Evolutionary conservation across 75 land plant genomes (phyloP), one percentile per base, ranked within the genome.

Genomic region (Chamaecyparis obtusa): DNA sequence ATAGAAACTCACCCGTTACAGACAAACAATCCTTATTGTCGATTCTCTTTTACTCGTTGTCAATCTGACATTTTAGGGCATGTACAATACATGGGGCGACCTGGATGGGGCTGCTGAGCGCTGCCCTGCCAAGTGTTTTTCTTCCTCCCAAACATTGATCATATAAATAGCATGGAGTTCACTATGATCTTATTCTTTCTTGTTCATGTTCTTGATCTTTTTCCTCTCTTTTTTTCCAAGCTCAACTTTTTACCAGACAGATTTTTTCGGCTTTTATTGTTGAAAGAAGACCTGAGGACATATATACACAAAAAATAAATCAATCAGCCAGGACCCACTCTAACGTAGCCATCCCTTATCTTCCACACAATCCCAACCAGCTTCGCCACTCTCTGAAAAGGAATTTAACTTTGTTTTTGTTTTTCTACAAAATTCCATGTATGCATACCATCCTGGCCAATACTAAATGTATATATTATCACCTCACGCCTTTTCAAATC

Each of bases 281-380:
- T 33, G 7, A 3, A 10, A 74, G 49, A 44, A 81, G 46, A 81
- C 16, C 54, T 11, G 13, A 2, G 6, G n/a, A n/a, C 32, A 81
- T 81, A 81, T 81, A 81, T 44, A 81, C 83, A 81, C 83, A 46
- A 27, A 74, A 39, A 39, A 39, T 74, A n/a, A 1, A 81, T 3
- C 32, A 49, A 81, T 41, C 43, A n/a, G 14, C 9, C 81, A 81
- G 83, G 83, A 27, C 83, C 83, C 83, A 81, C 83, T 46, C 33
- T 51, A 81, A 81, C 83, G 83, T 81, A 46, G 15, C 33, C 24
- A 46, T 81, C 83, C 41, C 83, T 81, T 44, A 44, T 43, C 83
- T 46, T 43, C 49, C 32, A 46, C 46, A 46, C 13, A 44, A 81
- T 37, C 10, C 46, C 49, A 27, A 46, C 41, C 41, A 46, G 83